Evolutionary conservation across 1,139 yeast species (phyloP).

Genomic region (Debaryomycetaceae sp.): DNA sequence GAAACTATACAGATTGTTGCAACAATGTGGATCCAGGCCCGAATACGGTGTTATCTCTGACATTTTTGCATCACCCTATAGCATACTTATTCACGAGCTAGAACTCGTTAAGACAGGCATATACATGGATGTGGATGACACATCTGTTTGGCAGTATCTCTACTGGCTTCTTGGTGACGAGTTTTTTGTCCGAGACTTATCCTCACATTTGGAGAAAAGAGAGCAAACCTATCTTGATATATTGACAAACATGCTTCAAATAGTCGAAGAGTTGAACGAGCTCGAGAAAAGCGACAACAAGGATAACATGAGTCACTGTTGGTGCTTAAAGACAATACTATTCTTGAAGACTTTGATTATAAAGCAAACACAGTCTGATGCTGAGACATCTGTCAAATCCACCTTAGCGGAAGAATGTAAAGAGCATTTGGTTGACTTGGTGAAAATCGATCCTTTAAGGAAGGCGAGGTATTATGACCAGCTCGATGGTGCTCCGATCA

Average conservation of each 20-base stretch:
- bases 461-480: conserved; percentile 55
- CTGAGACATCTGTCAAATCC: conserved; percentile 3
- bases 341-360: conserved; percentile 35
- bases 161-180: conserved; percentile 72
- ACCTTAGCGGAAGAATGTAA: conserved; percentile 22
- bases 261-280: conserved; percentile 54
- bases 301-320: conserved; percentile 53
- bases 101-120: conserved; percentile 76
- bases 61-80: conserved; percentile 21
- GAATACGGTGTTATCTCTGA: conserved; percentile 12
- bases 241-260: conserved; percentile 35
- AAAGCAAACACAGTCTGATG: conserved; percentile 10
- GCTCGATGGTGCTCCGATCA: conserved; percentile 11
- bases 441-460: conserved; percentile 67
- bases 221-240: conserved; percentile 20
- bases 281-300: conserved; percentile 55
- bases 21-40: conserved; percentile 10
- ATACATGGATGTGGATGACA: conserved; percentile 91
- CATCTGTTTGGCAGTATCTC: conserved; percentile 87
- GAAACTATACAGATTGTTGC: conserved; percentile 32
- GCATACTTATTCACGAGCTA: conserved; percentile 56
- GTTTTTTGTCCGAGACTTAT: conserved; percentile 35
- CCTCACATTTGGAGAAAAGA: conserved; percentile 10
- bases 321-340: conserved; percentile 63
- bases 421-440: conserved; percentile 37